A percentile compares a stretch with the other conserved stretches of the same genome.
Conservation (phyloP, 1,284 basidiomycete genomes). For the Cystobasidiaceae sp. region DNA sequence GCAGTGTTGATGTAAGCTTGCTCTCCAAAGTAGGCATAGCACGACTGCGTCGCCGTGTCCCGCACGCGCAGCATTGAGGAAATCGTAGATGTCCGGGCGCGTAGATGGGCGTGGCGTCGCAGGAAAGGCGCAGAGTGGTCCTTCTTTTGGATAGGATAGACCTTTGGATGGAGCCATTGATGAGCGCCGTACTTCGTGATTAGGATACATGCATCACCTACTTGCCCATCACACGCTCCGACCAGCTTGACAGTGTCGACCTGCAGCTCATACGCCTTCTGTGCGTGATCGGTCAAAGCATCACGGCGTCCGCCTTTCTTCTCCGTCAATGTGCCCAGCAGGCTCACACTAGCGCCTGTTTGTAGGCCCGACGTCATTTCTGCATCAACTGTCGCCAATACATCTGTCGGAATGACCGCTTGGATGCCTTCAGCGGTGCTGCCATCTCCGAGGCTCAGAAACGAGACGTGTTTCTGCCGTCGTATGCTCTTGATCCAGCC, state of each 20-base stretch:
- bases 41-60: constrained; percentile 46
- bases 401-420: constrained; percentile 60
- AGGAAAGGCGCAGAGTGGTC: constrained; percentile 66
- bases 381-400: constrained; percentile 42
- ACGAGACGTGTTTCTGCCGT: constrained; percentile 76
- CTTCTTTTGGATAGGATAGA: constrained; percentile 84
- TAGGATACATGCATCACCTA: constrained; percentile 1
- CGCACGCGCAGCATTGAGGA: constrained; percentile 70
- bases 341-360: constrained; percentile 35
- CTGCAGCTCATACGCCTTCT: constrained; percentile 56
- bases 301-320: constrained; percentile 67
- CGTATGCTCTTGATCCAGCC: constrained; percentile 82
- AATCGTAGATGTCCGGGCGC: constrained; percentile 66
- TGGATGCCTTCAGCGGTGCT: constrained; percentile 64
- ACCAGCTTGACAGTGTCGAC: constrained; percentile 62
- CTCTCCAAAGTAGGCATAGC: constrained; percentile 36
- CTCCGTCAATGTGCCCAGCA: constrained; percentile 57
- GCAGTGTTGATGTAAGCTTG: constrained; percentile 75
- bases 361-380: constrained; percentile 25
- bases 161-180: constrained; percentile 47
- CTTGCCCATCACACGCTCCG: constrained; percentile 59
- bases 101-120: constrained; percentile 73
- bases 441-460: constrained; percentile 77
- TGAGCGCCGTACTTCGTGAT: background rate
- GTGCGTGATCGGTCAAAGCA: constrained; percentile 31